These are phyloP conservation scores for Cercospora citrullina DNA, from an alignment of 2,329 filamentous ascomycete species.

Conservation along the genomic window DNA sequence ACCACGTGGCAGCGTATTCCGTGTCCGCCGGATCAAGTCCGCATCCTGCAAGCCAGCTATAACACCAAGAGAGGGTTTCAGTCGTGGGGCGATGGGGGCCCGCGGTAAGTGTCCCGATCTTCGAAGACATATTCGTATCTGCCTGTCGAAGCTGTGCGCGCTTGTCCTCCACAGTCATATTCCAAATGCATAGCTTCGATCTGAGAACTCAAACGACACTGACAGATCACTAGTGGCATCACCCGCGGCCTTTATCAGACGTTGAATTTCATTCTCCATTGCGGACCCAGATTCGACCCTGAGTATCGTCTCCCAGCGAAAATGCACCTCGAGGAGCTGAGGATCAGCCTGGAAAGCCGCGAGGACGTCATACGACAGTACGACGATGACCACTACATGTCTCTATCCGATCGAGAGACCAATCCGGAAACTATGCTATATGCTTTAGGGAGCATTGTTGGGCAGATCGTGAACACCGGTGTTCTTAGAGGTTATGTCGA, in stretches of 20 bases:
- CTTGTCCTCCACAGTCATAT: neutral
- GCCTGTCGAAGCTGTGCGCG: neutral
- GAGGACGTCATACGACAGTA: constrained; percentile 13
- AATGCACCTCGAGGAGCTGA: constrained; percentile 24
- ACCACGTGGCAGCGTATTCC: constrained; percentile 25
- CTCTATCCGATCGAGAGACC: constrained; percentile 20
- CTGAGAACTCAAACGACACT: neutral
- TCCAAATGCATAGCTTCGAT: neutral
- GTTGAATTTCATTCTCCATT: constrained; percentile 28
- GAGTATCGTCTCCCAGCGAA: constrained; percentile 6
- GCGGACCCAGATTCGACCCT: constrained; percentile 23
- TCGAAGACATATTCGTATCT: neutral
- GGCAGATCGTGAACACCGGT: constrained; percentile 21
- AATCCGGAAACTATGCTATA: constrained; percentile 22
- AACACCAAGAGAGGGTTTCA: constrained; percentile 19
- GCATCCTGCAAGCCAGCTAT: constrained; percentile 19
- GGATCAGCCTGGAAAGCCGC: constrained; percentile 20
- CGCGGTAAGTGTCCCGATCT: constrained; percentile 7
- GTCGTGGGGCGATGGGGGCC: constrained; percentile 24
- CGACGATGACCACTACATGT: constrained; percentile 18
- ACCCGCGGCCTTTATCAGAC: constrained; percentile 25
- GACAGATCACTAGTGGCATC: constrained; percentile 12
- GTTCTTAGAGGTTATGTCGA: constrained; percentile 25
- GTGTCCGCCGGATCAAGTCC: constrained; percentile 21
- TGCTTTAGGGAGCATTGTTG: constrained; percentile 24